A percentile compares a stretch with the other conserved stretches of the same genome.
Conservation (phyloP, 164 flowering plant species). For the Berberis thunbergii region DNA sequence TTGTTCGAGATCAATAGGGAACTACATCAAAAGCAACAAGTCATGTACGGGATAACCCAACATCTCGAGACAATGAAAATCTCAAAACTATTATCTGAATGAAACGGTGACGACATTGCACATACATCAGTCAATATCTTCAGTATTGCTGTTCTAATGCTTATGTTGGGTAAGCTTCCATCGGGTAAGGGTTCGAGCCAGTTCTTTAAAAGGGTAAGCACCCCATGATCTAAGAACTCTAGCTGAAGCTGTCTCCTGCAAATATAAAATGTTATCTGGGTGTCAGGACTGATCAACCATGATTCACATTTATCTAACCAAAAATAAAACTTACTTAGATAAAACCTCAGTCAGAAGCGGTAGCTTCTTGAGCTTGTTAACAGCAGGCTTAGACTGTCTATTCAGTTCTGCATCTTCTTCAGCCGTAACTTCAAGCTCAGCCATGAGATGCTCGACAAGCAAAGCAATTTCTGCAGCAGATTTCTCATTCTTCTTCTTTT, state of each 20-base stretch:
- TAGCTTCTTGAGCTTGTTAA: conserved; percentile 88
- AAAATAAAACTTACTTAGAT: conserved; percentile 47
- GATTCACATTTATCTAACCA: not conserved
- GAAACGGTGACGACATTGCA: not conserved
- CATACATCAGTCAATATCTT: conserved; percentile 73
- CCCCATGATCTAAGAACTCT: conserved; percentile 94
- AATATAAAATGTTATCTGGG: not conserved
- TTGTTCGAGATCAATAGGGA: conserved; percentile 79
- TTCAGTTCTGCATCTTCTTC: conserved; percentile 93
- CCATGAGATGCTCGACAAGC: conserved; percentile 87
- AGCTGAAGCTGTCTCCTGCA: conserved; percentile 86
- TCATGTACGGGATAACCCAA: conserved; percentile 7
- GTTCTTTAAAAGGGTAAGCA: conserved; percentile 60
- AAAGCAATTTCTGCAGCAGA: conserved; percentile 82
- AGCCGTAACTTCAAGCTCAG: conserved; percentile 89
- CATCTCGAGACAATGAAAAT: not conserved
- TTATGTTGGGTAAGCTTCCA: conserved; percentile 92
- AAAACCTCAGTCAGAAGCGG: conserved; percentile 88
- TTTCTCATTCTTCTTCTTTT: conserved; percentile 83
- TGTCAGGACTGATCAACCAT: not conserved
- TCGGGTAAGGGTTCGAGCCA: conserved; percentile 99
- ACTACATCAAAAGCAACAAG: conserved; percentile 39
- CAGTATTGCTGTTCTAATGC: conserved; percentile 72
- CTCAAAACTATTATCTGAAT: not conserved
- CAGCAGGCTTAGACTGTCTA: conserved; percentile 75